Base-by-base conservation (phyloP, 352 stramenopile genomes). In the Elongisporangium anandrum region DNA sequence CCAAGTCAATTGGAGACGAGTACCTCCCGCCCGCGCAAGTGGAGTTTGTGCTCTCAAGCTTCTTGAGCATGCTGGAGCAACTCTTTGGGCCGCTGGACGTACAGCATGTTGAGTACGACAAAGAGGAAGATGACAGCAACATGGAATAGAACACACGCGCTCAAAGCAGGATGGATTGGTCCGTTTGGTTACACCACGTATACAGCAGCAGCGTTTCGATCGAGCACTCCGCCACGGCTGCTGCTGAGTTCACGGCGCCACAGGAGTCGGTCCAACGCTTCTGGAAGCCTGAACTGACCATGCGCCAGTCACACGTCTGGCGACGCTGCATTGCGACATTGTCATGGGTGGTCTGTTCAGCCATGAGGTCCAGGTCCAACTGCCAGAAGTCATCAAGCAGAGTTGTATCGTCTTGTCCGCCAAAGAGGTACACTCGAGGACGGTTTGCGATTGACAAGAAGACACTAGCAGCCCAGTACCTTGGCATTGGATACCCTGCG, bases 1-100 rank as follows among this genome's bases (percentile, higher is more conserved):
- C 87, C 6, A 93, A 87, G 54, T 96, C 87, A 5, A 84, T 75
- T 1, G 70, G 71, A 2, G 87, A 96, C 50, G 58, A 82, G 24
- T 96, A 82, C 60, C 71, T 92, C 21, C 87, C 86, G 6, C 70
- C 75, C 0, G 65, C 87, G 47, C 84, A 94, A 53, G 52, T 86
- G 1, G 67, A 85, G 22, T 45, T 64, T 15, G 75, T 94, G 9
- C 63, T 85, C 1, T 26, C 62, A 12, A 60, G 56, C 21, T 73
- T 90, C 10, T 60, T 96, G 21, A 48, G 45, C 6, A 79, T 88
- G 52, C 69, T 96, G 0, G 52, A 65, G 23, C 38, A 66, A 51
- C 54, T 71, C 8, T 81, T 70, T 68, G 69, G 73, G 0, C 10
- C 66, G 8, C 13, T 79, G 34, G 53, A 62, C 8, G 57, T 75